These are phyloP conservation scores for Pichia californica DNA, from an alignment of 805 yeast species.

Conservation along the genomic window DNA sequence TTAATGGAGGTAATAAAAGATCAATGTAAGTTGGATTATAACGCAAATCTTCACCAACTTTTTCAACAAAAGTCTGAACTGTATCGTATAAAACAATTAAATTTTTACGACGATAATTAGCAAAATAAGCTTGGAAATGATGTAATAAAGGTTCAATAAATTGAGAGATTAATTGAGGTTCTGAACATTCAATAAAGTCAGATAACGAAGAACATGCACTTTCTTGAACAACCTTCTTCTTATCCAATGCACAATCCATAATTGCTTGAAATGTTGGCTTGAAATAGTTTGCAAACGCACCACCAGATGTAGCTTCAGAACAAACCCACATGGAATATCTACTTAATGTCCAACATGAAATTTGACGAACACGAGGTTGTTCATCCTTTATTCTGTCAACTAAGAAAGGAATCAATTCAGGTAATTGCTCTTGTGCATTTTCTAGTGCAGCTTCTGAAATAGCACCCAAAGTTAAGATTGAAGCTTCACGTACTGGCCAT, in stretches of 20 bases:
- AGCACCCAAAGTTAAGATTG: constrained; percentile 93
- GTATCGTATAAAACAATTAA: constrained; percentile 82
- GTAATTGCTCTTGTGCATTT: constrained; percentile 62
- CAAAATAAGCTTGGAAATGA: constrained; percentile 70
- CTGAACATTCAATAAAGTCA: constrained; percentile 73
- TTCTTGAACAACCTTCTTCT: constrained; percentile 89
- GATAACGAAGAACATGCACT: constrained; percentile 88
- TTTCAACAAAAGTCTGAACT: constrained; percentile 81
- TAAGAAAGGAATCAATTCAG: constrained; percentile 75
- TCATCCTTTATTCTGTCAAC: constrained; percentile 70
- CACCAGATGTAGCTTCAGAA: constrained; percentile 55
- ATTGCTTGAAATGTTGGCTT: constrained; percentile 74
- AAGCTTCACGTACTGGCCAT: constrained; percentile 92
- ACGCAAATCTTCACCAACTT: constrained; percentile 49
- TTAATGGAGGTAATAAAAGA: constrained; percentile 70
- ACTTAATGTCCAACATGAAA: constrained; percentile 92
- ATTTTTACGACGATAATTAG: constrained; percentile 74
- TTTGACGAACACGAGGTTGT: constrained; percentile 84
- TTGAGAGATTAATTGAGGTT: constrained; percentile 52
- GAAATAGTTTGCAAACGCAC: constrained; percentile 60
- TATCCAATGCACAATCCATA: constrained; percentile 69
- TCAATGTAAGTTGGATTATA: constrained; percentile 53
- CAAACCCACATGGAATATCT: constrained; percentile 82
- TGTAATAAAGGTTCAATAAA: constrained; percentile 60
- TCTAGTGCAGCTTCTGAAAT: constrained; percentile 84